Evolutionary conservation across 106 monocot genomes (phyloP).

Genomic region (Dendrobium chrysotoxum): DNA sequence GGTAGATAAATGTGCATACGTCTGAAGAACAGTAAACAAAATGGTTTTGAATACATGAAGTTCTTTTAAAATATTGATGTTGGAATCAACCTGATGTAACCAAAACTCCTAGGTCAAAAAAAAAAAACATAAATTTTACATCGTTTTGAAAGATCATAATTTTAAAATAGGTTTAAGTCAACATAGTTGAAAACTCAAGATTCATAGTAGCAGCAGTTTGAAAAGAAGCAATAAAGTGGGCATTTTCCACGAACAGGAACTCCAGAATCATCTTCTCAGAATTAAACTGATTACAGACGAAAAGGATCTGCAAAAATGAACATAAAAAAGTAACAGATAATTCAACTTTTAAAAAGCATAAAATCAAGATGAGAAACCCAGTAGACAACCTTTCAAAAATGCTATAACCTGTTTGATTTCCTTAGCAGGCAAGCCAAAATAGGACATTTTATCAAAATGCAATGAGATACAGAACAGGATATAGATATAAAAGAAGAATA

Average conservation of each 20-base stretch:
- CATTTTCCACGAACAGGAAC: neutral
- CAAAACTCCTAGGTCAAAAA: neutral
- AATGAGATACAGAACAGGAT: neutral
- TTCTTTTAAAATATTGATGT: neutral
- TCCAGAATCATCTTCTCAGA: conserved; percentile 7
- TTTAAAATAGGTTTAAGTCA: neutral
- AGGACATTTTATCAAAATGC: neutral
- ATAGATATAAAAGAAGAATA: neutral
- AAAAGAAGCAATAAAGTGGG: conserved; percentile 2
- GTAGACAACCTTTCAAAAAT: neutral
- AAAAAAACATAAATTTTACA: conserved; percentile 1
- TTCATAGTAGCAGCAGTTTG: neutral
- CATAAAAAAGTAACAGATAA: neutral
- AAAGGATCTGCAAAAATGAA: conserved; percentile 3
- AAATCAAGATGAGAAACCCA: neutral
- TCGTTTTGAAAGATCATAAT: neutral
- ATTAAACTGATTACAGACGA: neutral
- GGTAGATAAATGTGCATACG: neutral
- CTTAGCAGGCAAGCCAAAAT: neutral
- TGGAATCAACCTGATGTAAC: neutral
- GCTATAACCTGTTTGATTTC: too few relatives aligned
- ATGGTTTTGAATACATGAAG: conserved; percentile 4
- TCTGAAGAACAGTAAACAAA: neutral
- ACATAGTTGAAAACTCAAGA: neutral
- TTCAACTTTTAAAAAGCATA: neutral